Percentiles rank a stretch among this genome's conserved stretches.
Evolutionary conservation across 257 asterid species (phyloP).

Genomic region (Oldenlandia corymbosa): DNA sequence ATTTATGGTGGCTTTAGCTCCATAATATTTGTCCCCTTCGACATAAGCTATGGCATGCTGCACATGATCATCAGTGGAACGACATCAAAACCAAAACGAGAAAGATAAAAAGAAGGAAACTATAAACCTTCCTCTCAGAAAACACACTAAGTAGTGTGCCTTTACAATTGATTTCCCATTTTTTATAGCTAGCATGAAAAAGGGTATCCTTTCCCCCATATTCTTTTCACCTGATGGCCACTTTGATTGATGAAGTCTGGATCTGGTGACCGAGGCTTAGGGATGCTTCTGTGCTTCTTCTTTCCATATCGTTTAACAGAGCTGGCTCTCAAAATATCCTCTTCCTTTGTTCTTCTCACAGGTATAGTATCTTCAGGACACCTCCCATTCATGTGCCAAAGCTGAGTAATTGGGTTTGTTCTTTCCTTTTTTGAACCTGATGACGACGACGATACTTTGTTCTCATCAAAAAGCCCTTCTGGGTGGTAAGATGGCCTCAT

Average conservation of each 20-base stretch:
- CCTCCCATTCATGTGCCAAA: conserved; percentile 78
- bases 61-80: too few species aligned
- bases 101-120: background rate
- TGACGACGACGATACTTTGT: conserved; percentile 39
- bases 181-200: background rate
- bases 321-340: conserved; percentile 79
- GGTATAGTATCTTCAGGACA: conserved; percentile 71
- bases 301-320: conserved; percentile 69
- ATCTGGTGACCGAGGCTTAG: conserved; percentile 70
- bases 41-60: conserved; percentile 92
- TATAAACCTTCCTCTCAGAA: background rate
- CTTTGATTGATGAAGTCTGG: conserved; percentile 65
- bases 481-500: conserved; percentile 79
- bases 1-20: conserved; percentile 76
- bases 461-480: conserved; percentile 55
- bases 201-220: too few species aligned
- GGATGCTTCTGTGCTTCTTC: conserved; percentile 53
- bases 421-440: too few species aligned
- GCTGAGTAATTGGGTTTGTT: conserved; percentile 49
- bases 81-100: conserved; percentile 7
- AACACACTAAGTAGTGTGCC: too few species aligned
- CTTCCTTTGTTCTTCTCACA: conserved; percentile 66
- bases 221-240: conserved; percentile 67
- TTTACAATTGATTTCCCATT: background rate
- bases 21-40: conserved; percentile 68